Percentiles rank a stretch among this genome's conserved stretches.
phyloP scores from a whole-genome alignment of 768 basidiomycete species.

The Trichaptum fuscoviolaceum region DNA sequence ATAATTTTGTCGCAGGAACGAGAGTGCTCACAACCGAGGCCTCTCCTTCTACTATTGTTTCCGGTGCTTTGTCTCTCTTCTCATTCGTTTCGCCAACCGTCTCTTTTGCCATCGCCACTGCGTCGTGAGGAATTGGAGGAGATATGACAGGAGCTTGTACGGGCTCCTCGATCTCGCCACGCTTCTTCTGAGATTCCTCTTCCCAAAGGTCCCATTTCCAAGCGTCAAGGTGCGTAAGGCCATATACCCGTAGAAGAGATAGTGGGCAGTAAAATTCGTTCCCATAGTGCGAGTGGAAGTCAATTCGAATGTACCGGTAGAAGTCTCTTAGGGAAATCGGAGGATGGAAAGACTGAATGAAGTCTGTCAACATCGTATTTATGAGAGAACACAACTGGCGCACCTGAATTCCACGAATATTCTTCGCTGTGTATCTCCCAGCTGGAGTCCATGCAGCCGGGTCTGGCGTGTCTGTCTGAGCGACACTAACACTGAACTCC shows the following conservation, averaged over 20 bases:
- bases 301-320: conserved; percentile 90
- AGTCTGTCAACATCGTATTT: conserved; percentile 2
- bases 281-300: conserved; percentile 91
- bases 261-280: conserved; percentile 96
- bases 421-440: conserved; percentile 85
- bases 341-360: conserved; percentile 65
- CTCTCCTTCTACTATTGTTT: neutral
- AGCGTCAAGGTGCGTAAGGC: conserved; percentile 92
- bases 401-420: conserved; percentile 87
- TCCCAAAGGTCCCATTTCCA: conserved; percentile 92
- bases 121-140: conserved; percentile 21
- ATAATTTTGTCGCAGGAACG: neutral
- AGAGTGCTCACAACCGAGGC: neutral
- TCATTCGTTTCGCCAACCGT: conserved; percentile 13
- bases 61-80: neutral
- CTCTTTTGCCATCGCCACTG: conserved; percentile 11
- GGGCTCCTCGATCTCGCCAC: conserved; percentile 12
- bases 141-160: conserved; percentile 7
- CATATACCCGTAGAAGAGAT: conserved; percentile 86
- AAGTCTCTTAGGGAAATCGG: conserved; percentile 73
- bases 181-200: conserved; percentile 52
- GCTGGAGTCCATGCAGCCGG: conserved; percentile 47
- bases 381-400: conserved; percentile 20
- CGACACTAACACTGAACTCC: conserved; percentile 80
- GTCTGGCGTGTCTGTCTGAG: conserved; percentile 36